Base-by-base conservation (phyloP, 805 yeast genomes). In the Geotrichum ghanense region DNA sequence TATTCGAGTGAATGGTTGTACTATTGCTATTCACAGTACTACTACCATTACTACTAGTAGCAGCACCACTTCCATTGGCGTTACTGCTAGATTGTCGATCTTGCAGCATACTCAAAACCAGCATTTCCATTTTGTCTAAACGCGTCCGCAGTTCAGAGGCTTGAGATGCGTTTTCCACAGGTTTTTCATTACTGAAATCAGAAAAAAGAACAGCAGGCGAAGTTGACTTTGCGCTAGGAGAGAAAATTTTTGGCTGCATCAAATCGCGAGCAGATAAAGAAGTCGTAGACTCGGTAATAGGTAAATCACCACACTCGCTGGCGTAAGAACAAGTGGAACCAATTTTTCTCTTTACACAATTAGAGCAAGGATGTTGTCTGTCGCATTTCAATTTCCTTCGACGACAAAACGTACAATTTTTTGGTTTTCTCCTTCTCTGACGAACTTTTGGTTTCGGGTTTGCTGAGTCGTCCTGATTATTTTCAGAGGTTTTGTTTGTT, bases 381-480 rank as follows among this genome's bases (percentile, higher is more conserved):
- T 61, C 63, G 45, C 67, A 63, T 41, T 59, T 61, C 16, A 62
- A 56, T 49, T 63, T 63, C 21, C 66, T 50, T 42, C 53, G 54
- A 3, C 65, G 57, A 46, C 67, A 63, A 34, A 55, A 57, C 26
- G 50, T 50, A 48, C 67, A 63, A 48, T 59, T 59, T 22, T 57
- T 47, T 12, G 65, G 64, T 7, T 52, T 55, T 37, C 66, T 58
- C 21, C 50, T 51, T 34, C 54, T 51, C 22, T 42, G 41, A 21
- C 37, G 37, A 12, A 31, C 14, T 31, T 19, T 31, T n/a, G n/a
- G n/a, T n/a, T n/a, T n/a, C n/a, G n/a, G n/a, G n/a, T n/a, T n/a
- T 53, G 52, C 48, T 52, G 55, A 19, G 52, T 48, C 1, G 43
- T 37, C 22, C 54, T 48, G 9, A 49, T 22, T 16, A 43, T 40